phyloP scores from a whole-genome alignment of 441 rosid genomes.

The Croton laevigatus region DNA sequence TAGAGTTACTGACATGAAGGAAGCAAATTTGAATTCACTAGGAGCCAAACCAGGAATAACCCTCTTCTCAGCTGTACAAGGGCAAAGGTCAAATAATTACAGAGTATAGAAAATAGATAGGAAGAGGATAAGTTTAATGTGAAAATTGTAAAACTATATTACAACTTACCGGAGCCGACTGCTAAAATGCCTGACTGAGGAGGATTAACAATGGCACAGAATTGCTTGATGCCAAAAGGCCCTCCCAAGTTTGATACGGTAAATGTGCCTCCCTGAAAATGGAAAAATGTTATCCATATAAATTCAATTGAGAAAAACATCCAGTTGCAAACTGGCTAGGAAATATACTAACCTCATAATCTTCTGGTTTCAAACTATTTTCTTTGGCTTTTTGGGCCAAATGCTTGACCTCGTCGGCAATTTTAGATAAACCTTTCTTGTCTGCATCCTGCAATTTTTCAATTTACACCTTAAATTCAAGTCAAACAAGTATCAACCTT shows the following conservation, averaged over 20 bases:
- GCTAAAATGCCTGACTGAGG: constrained; percentile 97
- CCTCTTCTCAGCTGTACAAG: constrained; percentile 78
- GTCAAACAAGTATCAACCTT: constrained; percentile 11
- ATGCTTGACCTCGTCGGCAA: constrained; percentile 64
- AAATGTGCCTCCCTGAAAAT: constrained; percentile 87
- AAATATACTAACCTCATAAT: constrained; percentile 59
- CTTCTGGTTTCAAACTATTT: constrained; percentile 83
- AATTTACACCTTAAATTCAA: constrained; percentile 9
- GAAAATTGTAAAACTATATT: background rate
- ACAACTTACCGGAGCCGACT: constrained; percentile 70
- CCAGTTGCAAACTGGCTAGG: background rate
- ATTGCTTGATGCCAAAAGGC: constrained; percentile 90
- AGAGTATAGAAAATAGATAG: constrained; percentile 1
- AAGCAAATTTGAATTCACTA: constrained; percentile 65
- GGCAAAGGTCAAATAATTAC: background rate
- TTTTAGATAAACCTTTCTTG: constrained; percentile 81
- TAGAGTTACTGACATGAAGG: constrained; percentile 78
- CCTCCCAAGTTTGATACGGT: constrained; percentile 97
- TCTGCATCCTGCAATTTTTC: constrained; percentile 60
- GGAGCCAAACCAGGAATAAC: constrained; percentile 70
- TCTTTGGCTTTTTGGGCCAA: constrained; percentile 86
- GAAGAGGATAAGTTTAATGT: background rate
- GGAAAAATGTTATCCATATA: constrained; percentile 9
- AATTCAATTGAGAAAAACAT: background rate
- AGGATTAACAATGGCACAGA: constrained; percentile 92